Percentiles rank a stretch among this genome's conserved stretches.
Evolutionary conservation across 2,329 filamentous ascomycete species (phyloP).

Genomic region (Cladosporium colombiae): DNA sequence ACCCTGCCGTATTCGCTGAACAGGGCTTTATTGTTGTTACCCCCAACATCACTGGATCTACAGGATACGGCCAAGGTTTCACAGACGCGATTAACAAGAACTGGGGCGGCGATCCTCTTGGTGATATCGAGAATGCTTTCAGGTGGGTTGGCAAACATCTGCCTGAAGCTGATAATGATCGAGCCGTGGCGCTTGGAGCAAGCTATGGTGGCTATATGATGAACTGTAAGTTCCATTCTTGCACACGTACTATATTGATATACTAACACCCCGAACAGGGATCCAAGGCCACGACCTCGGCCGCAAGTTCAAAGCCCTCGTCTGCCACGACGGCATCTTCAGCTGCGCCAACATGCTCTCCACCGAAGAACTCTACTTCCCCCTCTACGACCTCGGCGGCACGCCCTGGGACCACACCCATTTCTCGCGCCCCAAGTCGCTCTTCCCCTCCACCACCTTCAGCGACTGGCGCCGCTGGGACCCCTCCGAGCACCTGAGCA

Average conservation of each 20-base stretch:
- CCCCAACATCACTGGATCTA: conserved; percentile 35
- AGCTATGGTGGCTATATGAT: conserved; percentile 78
- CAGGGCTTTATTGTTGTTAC: conserved; percentile 37
- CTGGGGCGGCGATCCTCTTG: conserved; percentile 84
- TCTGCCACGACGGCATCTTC: conserved; percentile 68
- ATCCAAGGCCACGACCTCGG: conserved; percentile 84
- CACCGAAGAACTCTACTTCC: conserved; percentile 58
- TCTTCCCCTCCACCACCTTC: conserved; percentile 23
- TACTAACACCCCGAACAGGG: conserved; percentile 49
- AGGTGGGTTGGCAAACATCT: conserved; percentile 70
- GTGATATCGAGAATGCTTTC: conserved; percentile 77
- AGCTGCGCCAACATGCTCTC: conserved; percentile 34
- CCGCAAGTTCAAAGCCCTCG: conserved; percentile 81
- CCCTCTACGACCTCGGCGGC: conserved; percentile 54
- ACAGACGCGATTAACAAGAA: conserved; percentile 71
- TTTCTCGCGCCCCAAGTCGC: conserved; percentile 11
- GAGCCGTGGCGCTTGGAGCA: conserved; percentile 73
- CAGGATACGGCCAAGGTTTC: conserved; percentile 34
- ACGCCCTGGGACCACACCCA: conserved; percentile 50
- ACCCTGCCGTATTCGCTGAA: conserved; percentile 34
- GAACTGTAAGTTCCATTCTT: conserved; percentile 38
- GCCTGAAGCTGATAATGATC: conserved; percentile 66
- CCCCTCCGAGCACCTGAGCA: conserved; percentile 55
- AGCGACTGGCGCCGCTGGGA: conserved; percentile 58
- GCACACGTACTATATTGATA: conserved; percentile 37